These are phyloP conservation scores for Pythium aquatile DNA, from an alignment of 352 stramenopile species.

Conservation along the genomic window DNA sequence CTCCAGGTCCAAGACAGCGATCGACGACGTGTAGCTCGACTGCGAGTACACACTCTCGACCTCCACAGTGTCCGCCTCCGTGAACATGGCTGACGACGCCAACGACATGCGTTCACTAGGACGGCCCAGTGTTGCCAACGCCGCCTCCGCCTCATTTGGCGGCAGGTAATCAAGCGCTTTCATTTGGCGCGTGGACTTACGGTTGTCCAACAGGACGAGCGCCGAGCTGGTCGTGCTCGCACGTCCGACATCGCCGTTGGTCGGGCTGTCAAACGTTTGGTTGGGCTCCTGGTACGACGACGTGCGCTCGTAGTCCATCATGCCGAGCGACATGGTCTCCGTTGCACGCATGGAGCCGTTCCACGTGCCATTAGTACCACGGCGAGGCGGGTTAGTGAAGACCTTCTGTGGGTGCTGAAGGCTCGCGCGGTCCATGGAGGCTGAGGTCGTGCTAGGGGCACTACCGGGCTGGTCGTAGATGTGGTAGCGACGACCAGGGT, in stretches of 20 bases:
- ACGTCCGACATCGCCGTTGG: background rate
- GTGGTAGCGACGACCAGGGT: conserved; percentile 14
- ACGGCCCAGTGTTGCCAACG: background rate
- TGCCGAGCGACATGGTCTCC: conserved; percentile 46
- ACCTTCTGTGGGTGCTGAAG: background rate
- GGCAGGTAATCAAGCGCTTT: conserved; percentile 28
- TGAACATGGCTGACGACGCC: conserved; percentile 20
- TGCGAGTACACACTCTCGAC: conserved; percentile 28
- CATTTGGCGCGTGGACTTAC: conserved; percentile 18
- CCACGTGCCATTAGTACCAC: conserved; percentile 27
- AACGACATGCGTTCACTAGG: conserved; percentile 14
- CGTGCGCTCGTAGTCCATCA: conserved; percentile 35
- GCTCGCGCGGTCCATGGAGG: background rate
- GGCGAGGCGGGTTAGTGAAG: background rate
- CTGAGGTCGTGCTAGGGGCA: background rate
- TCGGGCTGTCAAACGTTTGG: background rate
- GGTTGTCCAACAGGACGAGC: conserved; percentile 25
- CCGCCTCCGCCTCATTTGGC: background rate
- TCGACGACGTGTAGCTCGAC: conserved; percentile 49
- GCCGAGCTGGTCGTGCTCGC: conserved; percentile 21
- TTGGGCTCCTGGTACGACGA: conserved; percentile 36
- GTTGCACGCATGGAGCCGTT: conserved; percentile 28
- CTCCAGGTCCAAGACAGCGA: conserved; percentile 53
- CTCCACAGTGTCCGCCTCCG: conserved; percentile 16
- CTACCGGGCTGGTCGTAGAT: conserved; percentile 3